These are phyloP conservation scores for Penicillium goetzii DNA, from an alignment of 495 filamentous ascomycete species.

Conservation along the genomic window DNA sequence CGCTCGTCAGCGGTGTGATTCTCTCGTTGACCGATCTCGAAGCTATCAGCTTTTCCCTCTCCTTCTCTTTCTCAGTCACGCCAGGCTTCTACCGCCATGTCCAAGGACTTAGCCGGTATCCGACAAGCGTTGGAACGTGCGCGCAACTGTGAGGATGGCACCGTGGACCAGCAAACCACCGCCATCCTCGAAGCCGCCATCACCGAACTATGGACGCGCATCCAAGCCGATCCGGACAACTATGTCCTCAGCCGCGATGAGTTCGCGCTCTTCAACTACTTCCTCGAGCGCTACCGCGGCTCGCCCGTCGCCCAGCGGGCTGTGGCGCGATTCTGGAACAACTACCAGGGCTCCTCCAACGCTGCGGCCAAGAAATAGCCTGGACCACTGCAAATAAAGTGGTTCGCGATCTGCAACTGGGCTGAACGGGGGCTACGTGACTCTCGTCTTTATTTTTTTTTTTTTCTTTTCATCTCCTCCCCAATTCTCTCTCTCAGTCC, in stretches of 20 bases:
- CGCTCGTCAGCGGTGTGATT: slow-evolving; percentile 1
- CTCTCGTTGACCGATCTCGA: slow-evolving; percentile 7
- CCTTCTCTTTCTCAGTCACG: background rate
- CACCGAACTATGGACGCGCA: slow-evolving; percentile 61
- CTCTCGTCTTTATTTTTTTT: background rate
- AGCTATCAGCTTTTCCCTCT: slow-evolving; percentile 1
- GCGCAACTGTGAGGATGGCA: slow-evolving; percentile 62
- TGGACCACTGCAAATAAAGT: background rate
- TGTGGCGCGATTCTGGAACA: slow-evolving; percentile 55
- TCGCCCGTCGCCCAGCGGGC: slow-evolving; percentile 44
- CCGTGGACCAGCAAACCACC: slow-evolving; percentile 54
- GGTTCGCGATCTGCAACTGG: slow-evolving; percentile 8
- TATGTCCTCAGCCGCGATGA: slow-evolving; percentile 73
- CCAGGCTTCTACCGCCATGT: slow-evolving; percentile 17
- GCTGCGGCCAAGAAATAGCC: slow-evolving; percentile 33
- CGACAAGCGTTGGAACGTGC: slow-evolving; percentile 66
- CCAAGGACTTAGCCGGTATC: slow-evolving; percentile 31
- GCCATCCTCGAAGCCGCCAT: slow-evolving; percentile 61
- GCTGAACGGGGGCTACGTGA: background rate
- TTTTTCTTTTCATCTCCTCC: background rate
- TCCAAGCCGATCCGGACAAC: slow-evolving; percentile 58
- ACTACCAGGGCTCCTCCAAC: slow-evolving; percentile 36
- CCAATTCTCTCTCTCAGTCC: background rate
- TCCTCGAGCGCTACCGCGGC: slow-evolving; percentile 60
- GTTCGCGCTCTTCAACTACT: slow-evolving; percentile 79